Percentiles rank a stretch among this genome's conserved stretches.
These are phyloP conservation scores for Neospermospora avenae DNA, from an alignment of 2,329 filamentous ascomycete species.

Conservation along the genomic window DNA sequence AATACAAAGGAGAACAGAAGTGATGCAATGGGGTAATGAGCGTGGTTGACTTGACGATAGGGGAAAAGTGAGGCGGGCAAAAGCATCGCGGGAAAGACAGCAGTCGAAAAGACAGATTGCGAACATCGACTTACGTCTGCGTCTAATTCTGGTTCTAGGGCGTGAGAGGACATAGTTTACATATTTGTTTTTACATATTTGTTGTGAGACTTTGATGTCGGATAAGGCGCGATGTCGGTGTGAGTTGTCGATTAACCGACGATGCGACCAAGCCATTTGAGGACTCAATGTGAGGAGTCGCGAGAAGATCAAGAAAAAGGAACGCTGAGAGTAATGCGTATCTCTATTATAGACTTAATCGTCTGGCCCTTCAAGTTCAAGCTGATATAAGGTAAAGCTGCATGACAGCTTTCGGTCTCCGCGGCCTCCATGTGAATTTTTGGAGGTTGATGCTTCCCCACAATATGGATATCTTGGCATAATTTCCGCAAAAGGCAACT, in stretches of 20 bases:
- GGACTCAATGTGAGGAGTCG: background rate
- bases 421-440: background rate
- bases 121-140: background rate
- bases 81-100: background rate
- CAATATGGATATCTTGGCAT: too few relatives aligned
- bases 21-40: background rate
- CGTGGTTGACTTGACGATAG: background rate
- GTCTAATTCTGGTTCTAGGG: constrained; percentile 4
- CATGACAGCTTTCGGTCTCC: background rate
- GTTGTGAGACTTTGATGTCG: background rate
- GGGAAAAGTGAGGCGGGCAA: too few relatives aligned
- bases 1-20: background rate
- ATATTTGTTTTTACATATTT: constrained; percentile 11
- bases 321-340: too few relatives aligned
- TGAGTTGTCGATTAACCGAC: background rate
- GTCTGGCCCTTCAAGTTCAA: too few relatives aligned
- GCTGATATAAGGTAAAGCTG: too few relatives aligned
- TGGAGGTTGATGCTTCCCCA: background rate
- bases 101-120: background rate
- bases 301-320: background rate
- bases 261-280: background rate
- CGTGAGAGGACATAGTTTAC: constrained; percentile 6
- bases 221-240: background rate
- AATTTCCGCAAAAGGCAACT: too few relatives aligned
- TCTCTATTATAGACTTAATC: too few relatives aligned